Evolutionary conservation across 2,329 filamentous ascomycete genomes (phyloP), one percentile per base, ranked within the genome.

Genomic region (Leptosphaerulina australis): DNA sequence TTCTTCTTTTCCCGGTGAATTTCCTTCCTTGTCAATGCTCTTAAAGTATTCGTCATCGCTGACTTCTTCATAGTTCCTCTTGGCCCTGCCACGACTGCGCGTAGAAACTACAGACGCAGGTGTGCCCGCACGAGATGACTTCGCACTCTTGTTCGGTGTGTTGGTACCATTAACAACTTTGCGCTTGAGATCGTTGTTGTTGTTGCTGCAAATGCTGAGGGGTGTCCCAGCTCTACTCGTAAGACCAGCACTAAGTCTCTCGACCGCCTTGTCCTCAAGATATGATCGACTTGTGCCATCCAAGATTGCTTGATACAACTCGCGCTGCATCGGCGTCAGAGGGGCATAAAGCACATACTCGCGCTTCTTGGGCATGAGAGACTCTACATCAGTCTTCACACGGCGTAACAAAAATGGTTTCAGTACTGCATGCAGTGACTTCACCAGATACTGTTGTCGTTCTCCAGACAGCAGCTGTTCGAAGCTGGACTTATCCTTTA

Each of bases 291-390:
- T 79, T n/a, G 77, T 78, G 18, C 79, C 78, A 44, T 80, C 75
- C 1, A 81, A 64, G 25, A 93, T 96, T 12, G 88, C 83, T 21
- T 92, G 83, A 67, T 99, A 99, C 0, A 99, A 75, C 48, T 97
- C 93, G 2, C 91, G 90, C 68, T 99, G 94, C 60, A 94, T 91
- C 18, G 86, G 83, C 0, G 91, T 96, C 74, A 99, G 85, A 0
- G 94, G 94, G 0, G 94, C 94, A 64, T 94, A 97, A 0, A 99
- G 77, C 3, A 99, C 89, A 60, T 99, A 99, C 71, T 99, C 94
- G 21, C 94, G 84, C 77, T 99, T 99, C 74, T 93, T 95, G 0
- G 94, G 94, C n/a, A 99, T 79, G 37, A 91, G 84, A 2, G 87
- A 87, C 45, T 96, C 93, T 0, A 99, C 94, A 65, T 99, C 94